Conservation (phyloP, 192 early-diverging fungal genomes). For the Jimgerdemannia flammicorona region DNA sequence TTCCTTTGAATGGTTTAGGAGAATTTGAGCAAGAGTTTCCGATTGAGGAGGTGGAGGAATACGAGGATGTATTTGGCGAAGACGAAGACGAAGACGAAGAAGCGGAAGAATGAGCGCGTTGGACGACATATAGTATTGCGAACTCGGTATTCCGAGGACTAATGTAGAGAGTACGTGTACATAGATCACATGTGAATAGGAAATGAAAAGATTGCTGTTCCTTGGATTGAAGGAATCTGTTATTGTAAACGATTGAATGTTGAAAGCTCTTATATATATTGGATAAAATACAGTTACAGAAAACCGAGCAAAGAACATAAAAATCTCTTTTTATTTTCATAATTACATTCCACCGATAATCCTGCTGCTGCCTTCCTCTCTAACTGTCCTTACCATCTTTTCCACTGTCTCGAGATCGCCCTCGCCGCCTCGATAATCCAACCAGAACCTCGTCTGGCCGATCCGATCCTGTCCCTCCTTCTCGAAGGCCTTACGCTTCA, state of each 20-base stretch:
- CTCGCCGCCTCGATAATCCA: constrained; percentile 19
- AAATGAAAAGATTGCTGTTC: too few species aligned
- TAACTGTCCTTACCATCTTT: constrained; percentile 19
- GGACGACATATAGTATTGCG: too few species aligned
- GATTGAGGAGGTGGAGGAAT: constrained; percentile 14
- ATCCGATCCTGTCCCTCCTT: constrained; percentile 3
- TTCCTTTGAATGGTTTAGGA: not conserved
- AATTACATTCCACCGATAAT: not conserved
- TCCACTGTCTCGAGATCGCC: constrained; percentile 20
- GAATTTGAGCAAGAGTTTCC: constrained; percentile 13
- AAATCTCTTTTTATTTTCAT: too few species aligned
- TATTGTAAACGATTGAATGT: too few species aligned
- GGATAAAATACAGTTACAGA: too few species aligned
- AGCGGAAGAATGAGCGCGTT: not conserved
- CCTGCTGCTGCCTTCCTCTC: constrained; percentile 10
- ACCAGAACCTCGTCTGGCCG: constrained; percentile 25
- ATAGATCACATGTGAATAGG: too few species aligned
- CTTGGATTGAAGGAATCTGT: too few species aligned
- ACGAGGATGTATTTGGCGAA: constrained; percentile 17
- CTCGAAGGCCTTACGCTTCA: constrained; percentile 6
- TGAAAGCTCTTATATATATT: too few species aligned
- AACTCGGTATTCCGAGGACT: too few species aligned
- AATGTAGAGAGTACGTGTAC: too few species aligned
- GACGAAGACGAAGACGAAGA: constrained; percentile 3
- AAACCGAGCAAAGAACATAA: too few species aligned